Evolutionary conservation across 768 basidiomycete species (phyloP).

Genomic region (Suillus brevipes): DNA sequence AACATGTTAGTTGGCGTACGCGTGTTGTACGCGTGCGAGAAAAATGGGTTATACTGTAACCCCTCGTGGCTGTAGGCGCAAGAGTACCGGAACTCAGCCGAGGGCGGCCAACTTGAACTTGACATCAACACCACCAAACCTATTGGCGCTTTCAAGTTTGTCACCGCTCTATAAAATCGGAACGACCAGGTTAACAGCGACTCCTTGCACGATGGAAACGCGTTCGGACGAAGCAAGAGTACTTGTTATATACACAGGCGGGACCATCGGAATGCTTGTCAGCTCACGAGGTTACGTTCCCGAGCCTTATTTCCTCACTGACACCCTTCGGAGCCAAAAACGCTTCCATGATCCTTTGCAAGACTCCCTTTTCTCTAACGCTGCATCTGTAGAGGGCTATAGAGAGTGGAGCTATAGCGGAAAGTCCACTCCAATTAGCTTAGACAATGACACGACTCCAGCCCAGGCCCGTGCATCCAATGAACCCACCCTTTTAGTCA

Average conservation of each 20-base stretch:
- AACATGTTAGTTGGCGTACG: not conserved
- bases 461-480: conserved; percentile 10
- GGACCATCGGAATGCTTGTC: conserved; percentile 88
- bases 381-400: conserved; percentile 76
- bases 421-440: conserved; percentile 47
- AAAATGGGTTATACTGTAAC: not conserved
- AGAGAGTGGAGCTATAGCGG: conserved; percentile 73
- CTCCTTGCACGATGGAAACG: conserved; percentile 44
- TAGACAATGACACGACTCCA: conserved; percentile 16
- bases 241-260: conserved; percentile 87
- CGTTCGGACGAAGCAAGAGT: conserved; percentile 71
- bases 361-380: conserved; percentile 83
- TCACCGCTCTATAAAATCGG: not conserved
- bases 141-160: not conserved
- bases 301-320: conserved; percentile 85
- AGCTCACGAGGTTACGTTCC: conserved; percentile 78
- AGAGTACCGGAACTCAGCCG: not conserved
- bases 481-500: conserved; percentile 53
- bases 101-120: too few relatives aligned
- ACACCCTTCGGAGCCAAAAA: conserved; percentile 77
- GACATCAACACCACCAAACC: not conserved
- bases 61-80: not conserved
- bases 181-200: not conserved
- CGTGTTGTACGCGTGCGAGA: not conserved
- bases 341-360: conserved; percentile 92